Conservation (phyloP, 768 basidiomycete genomes). For the Auriscalpium microsporum region DNA sequence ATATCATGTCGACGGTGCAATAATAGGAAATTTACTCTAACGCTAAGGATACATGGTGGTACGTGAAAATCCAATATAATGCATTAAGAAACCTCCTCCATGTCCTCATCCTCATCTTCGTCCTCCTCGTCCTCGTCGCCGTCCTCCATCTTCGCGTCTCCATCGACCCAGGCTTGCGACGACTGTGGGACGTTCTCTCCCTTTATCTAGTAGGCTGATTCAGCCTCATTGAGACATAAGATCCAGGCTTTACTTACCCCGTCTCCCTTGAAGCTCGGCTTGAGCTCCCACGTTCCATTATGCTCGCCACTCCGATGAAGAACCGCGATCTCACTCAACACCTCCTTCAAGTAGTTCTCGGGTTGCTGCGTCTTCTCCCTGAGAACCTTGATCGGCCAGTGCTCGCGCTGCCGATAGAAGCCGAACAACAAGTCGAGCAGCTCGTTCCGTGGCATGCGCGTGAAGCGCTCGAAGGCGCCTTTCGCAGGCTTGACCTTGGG, state of each 20-base stretch:
- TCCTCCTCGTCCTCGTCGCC: slow-evolving; percentile 44
- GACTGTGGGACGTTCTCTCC: slow-evolving; percentile 24
- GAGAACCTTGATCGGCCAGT: slow-evolving; percentile 72
- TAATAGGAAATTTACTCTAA: too few species aligned
- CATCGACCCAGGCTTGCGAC: slow-evolving; percentile 7
- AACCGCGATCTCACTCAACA: slow-evolving; percentile 65
- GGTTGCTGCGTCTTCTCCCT: slow-evolving; percentile 81
- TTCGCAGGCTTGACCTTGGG: slow-evolving; percentile 60
- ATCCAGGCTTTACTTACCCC: slow-evolving; percentile 33
- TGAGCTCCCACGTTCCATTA: slow-evolving; percentile 75
- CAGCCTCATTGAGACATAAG: not conserved
- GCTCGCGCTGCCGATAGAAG: slow-evolving; percentile 69
- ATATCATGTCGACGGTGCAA: too few species aligned
- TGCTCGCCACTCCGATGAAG: slow-evolving; percentile 75
- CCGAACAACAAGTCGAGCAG: slow-evolving; percentile 76
- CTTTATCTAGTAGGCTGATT: slow-evolving; percentile 22
- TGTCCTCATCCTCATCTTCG: slow-evolving; percentile 54
- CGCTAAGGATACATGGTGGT: too few species aligned
- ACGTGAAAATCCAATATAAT: too few species aligned
- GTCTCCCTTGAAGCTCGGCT: slow-evolving; percentile 60
- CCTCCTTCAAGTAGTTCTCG: slow-evolving; percentile 80
- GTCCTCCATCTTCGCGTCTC: slow-evolving; percentile 43
- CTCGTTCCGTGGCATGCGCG: slow-evolving; percentile 86
- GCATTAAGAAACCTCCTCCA: slow-evolving; percentile 48
- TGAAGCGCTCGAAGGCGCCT: slow-evolving; percentile 77